phyloP scores from a whole-genome alignment of 345 rosid species.

The Capsella bursapastoris region DNA sequence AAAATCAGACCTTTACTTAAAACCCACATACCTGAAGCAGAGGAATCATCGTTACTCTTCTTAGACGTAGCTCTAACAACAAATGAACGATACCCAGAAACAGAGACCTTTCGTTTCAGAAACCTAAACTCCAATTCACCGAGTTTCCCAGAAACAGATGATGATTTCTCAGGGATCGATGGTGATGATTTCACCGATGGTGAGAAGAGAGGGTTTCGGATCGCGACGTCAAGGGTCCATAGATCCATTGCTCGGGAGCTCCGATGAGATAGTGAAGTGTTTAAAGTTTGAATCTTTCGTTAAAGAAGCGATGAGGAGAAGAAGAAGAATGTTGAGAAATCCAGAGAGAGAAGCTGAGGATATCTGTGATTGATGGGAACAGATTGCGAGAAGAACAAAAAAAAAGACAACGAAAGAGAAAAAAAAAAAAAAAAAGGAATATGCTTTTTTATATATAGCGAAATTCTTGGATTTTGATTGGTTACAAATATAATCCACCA shows the following conservation, averaged over 20 bases:
- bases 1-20: too few species aligned
- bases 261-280: constrained; percentile 6
- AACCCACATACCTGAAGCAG: constrained; percentile 50
- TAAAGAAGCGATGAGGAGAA: constrained; percentile 31
- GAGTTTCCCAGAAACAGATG: constrained; percentile 15
- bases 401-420: not conserved
- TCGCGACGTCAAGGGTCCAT: constrained; percentile 37
- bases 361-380: constrained; percentile 41
- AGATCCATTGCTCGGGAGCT: constrained; percentile 40
- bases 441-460: too few species aligned
- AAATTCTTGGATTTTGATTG: not conserved
- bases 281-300: constrained; percentile 5
- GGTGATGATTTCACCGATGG: not conserved
- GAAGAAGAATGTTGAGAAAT: constrained; percentile 3
- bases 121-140: constrained; percentile 49
- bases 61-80: constrained; percentile 61
- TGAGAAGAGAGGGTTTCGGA: constrained; percentile 42
- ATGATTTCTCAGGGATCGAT: constrained; percentile 30
- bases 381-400: constrained; percentile 2
- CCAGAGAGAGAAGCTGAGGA: constrained; percentile 37
- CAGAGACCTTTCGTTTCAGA: constrained; percentile 45
- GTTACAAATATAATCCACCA: not conserved
- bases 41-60: constrained; percentile 58
- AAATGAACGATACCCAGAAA: constrained; percentile 45
- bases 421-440: too few species aligned